Evolutionary conservation across 208 protist genomes (phyloP), one percentile per base, ranked within the genome.

Genomic region (Plasmodiophora brassicae): DNA sequence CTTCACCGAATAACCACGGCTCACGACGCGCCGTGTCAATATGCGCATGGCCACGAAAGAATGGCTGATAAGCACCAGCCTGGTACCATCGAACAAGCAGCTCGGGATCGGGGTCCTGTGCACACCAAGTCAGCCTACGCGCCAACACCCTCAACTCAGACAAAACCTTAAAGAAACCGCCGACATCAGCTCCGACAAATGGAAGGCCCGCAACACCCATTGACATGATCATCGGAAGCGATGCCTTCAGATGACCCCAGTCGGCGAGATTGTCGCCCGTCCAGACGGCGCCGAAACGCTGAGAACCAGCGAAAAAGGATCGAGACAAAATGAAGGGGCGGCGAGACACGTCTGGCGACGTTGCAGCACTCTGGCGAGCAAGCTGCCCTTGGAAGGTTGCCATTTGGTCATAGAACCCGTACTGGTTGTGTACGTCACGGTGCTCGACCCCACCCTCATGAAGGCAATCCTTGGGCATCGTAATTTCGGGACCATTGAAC

Each of bases 31-130:
- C 95, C 5, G 97, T 98, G 44, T 99, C 96, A 39, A 97, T 90
- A 90, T 98, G 96, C 1, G 96, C 93, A 91, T 99, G 98, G 14
- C 92, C 95, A 44, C 98, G 95, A 90, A 98, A 98, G 93, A 99
- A 99, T 35, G 98, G 98, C 90, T 98, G 95, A 87, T 96, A 98
- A 0, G 95, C 94, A 85, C 93, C 96, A 0, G 95, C 92, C 93
- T 99, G 97, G 91, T 98, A 98, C 98, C 98, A 99, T 25, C 98
- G 95, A 20, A 96, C 94, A 44, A 98, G 92, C 1, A 99, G 93
- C 91, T 99, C 96, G 45, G 94, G 89, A 32, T 97, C 95, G 10
- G 97, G 93, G 86, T 99, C 57, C 36, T 71, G 53, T 38, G 28
- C 39, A 45, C 20, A 88, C n/a, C 25, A 60, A 60, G 50, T n/a